These are phyloP conservation scores for Rhizophagus clarus DNA, from an alignment of 192 early-diverging fungal species.

Conservation along the genomic window DNA sequence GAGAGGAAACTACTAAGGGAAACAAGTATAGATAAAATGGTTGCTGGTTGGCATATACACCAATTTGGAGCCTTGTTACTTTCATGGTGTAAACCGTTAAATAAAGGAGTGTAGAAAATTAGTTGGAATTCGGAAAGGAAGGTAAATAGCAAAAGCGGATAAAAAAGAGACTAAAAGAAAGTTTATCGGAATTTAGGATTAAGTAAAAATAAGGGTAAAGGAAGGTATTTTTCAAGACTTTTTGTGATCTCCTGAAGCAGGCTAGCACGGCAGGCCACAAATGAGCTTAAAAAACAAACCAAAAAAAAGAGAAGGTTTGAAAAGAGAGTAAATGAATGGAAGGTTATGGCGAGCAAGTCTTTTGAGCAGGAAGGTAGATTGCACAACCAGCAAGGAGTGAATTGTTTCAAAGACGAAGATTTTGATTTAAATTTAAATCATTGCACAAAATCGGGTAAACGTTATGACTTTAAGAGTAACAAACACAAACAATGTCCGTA, in stretches of 20 bases:
- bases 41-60: slow-evolving; percentile 31
- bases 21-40: slow-evolving; percentile 34
- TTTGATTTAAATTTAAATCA: neutral
- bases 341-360: slow-evolving; percentile 1
- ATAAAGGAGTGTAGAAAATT: slow-evolving; percentile 13
- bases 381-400: neutral
- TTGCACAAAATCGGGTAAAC: neutral
- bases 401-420: neutral
- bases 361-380: neutral
- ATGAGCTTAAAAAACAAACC: neutral
- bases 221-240: neutral
- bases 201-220: neutral
- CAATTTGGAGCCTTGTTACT: slow-evolving; percentile 29
- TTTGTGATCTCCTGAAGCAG: neutral
- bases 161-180: neutral
- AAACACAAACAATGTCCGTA: no score
- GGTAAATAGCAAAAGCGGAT: neutral
- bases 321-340: slow-evolving; percentile 16
- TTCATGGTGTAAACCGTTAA: slow-evolving; percentile 25
- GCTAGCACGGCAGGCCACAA: slow-evolving; percentile 2
- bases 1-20: slow-evolving; percentile 18
- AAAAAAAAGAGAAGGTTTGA: neutral
- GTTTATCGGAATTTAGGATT: neutral
- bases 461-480: neutral
- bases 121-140: slow-evolving; percentile 15